Conservation (phyloP, 2,329 filamentous ascomycete species). For the Paracoccidioides lutzii region DNA sequence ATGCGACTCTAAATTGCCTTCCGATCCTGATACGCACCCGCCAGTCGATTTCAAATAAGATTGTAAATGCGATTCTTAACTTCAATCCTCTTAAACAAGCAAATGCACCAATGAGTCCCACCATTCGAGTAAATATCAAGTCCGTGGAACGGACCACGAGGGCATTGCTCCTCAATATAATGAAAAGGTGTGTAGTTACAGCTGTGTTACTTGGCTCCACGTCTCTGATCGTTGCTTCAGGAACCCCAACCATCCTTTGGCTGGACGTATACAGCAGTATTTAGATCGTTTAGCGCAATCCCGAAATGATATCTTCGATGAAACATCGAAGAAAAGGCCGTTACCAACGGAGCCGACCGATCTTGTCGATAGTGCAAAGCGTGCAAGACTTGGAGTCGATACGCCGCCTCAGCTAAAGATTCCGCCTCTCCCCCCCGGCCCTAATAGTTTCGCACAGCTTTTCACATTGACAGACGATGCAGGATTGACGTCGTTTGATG, state of each 20-base stretch:
- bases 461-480: constrained; percentile 73
- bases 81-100: constrained; percentile 85
- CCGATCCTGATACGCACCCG: constrained; percentile 71
- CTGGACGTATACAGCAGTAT: constrained; percentile 71
- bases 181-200: constrained; percentile 50
- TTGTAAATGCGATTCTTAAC: constrained; percentile 69
- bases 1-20: constrained; percentile 81
- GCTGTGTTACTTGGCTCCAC: background rate
- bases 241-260: constrained; percentile 65
- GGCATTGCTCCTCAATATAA: constrained; percentile 67
- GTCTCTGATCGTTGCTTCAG: constrained; percentile 33
- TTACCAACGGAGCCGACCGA: constrained; percentile 58
- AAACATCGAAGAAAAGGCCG: constrained; percentile 61
- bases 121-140: constrained; percentile 66
- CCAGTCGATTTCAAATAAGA: constrained; percentile 69
- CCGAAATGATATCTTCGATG: constrained; percentile 66
- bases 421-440: constrained; percentile 60
- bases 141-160: constrained; percentile 93
- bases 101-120: constrained; percentile 62
- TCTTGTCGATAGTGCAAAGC: constrained; percentile 63
- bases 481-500: constrained; percentile 67
- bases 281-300: constrained; percentile 70
- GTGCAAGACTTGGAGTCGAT: constrained; percentile 54
- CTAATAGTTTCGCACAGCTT: constrained; percentile 66
- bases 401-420: constrained; percentile 41